A percentile compares a stretch with the other conserved stretches of the same genome.
phyloP scores from a whole-genome alignment of 2,329 filamentous ascomycete species.

The Alternaria rosae region DNA sequence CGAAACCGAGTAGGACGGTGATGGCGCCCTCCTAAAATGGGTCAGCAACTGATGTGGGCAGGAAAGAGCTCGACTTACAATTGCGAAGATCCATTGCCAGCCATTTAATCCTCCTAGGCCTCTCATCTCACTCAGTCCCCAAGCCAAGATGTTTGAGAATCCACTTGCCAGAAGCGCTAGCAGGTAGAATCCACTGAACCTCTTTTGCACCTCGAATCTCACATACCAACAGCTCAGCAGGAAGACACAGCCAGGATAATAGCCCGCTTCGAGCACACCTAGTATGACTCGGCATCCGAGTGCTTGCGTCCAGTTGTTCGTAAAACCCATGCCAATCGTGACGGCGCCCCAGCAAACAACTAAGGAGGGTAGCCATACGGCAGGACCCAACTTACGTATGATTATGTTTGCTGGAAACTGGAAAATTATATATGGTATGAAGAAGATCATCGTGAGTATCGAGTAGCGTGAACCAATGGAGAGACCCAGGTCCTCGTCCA shows the following conservation, averaged over 20 bases:
- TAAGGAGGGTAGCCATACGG: constrained; percentile 36
- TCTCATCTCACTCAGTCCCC: constrained; percentile 37
- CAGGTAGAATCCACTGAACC: constrained; percentile 31
- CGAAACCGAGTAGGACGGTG: constrained; percentile 21
- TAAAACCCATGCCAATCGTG: constrained; percentile 30
- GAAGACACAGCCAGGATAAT: constrained; percentile 28
- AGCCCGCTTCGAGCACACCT: constrained; percentile 29
- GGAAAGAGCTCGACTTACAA: constrained; percentile 1
- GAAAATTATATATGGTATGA: constrained; percentile 28
- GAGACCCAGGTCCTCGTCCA: constrained; percentile 24
- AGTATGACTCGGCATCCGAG: constrained; percentile 23
- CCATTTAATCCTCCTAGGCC: constrained; percentile 38
- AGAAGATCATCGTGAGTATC: constrained; percentile 17
- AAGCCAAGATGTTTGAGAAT: constrained; percentile 42
- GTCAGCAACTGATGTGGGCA: background rate
- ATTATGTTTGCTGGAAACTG: constrained; percentile 40
- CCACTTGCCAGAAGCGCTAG: constrained; percentile 36
- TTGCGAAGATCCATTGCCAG: constrained; percentile 38
- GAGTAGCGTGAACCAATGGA: constrained; percentile 25
- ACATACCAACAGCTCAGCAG: constrained; percentile 30
- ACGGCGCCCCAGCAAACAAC: constrained; percentile 28
- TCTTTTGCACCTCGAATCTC: constrained; percentile 28
- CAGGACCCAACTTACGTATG: constrained; percentile 36
- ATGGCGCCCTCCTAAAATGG: constrained; percentile 16
- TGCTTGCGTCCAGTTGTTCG: constrained; percentile 20